Conservation (phyloP, 495 filamentous ascomycete genomes). For the Parathielavia hyrcaniae region DNA sequence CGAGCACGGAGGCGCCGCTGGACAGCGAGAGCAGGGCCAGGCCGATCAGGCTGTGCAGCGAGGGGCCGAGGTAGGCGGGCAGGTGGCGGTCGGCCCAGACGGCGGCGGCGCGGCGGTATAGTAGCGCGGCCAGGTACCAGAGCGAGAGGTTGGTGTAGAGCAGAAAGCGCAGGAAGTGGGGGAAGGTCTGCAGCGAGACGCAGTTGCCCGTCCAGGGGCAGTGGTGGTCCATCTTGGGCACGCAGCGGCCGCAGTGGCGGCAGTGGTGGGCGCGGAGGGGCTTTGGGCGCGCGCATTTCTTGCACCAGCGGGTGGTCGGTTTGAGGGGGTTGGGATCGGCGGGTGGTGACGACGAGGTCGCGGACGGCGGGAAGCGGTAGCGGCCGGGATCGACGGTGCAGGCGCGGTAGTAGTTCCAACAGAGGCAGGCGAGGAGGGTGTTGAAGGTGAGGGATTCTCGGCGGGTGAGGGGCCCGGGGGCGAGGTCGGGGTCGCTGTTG, state of each 20-base stretch:
- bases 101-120: conserved; percentile 52
- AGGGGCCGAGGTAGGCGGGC: conserved; percentile 78
- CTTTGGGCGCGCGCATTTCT: conserved; percentile 75
- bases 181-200: conserved; percentile 83
- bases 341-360: conserved; percentile 14
- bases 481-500: conserved; percentile 49
- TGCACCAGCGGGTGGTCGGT: conserved; percentile 59
- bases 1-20: conserved; percentile 58
- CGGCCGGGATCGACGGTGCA: conserved; percentile 73
- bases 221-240: conserved; percentile 98
- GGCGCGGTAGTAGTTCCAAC: conserved; percentile 71
- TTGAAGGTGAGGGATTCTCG: conserved; percentile 68
- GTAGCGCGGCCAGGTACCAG: conserved; percentile 50
- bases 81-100: conserved; percentile 63
- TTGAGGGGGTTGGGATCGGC: conserved; percentile 15
- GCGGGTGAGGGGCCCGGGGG: conserved; percentile 58
- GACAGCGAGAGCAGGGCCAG: conserved; percentile 59
- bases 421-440: conserved; percentile 60
- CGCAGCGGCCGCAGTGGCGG: conserved; percentile 78
- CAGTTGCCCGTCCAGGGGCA: conserved; percentile 96
- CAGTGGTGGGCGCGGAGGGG: conserved; percentile 91
- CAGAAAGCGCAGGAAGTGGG: conserved; percentile 85
- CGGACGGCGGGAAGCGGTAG: conserved; percentile 36
- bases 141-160: conserved; percentile 69
- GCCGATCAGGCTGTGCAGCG: conserved; percentile 52